Conservation (phyloP, 176 grass and related monocot species). For the Neostapfia colusana region DNA sequence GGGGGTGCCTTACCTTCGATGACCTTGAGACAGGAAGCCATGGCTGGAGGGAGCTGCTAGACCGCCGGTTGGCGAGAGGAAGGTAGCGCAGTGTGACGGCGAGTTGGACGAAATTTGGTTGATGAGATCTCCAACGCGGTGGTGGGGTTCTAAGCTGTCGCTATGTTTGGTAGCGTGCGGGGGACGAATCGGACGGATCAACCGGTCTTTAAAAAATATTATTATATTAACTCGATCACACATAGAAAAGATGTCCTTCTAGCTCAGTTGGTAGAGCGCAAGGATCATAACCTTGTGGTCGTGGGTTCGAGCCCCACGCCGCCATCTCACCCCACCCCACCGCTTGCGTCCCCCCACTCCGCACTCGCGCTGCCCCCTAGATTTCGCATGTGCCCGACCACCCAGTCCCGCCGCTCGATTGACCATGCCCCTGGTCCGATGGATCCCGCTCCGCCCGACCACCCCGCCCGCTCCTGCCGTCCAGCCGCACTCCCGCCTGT, state of each 20-base stretch:
- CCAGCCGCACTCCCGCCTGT: too few relatives aligned
- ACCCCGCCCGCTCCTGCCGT: too few relatives aligned
- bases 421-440: too few relatives aligned
- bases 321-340: too few relatives aligned
- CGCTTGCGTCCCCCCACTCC: too few relatives aligned
- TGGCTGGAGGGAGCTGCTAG: conserved; percentile 37
- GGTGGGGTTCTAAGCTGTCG: conserved; percentile 14
- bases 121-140: conserved; percentile 45
- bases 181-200: conserved; percentile 19
- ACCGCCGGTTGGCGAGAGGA: conserved; percentile 33
- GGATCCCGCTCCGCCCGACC: too few relatives aligned
- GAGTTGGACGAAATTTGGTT: conserved; percentile 21
- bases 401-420: too few relatives aligned
- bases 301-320: conserved; percentile 71
- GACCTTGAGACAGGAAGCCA: conserved; percentile 99
- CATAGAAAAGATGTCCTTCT: conserved; percentile 16
- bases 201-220: background rate
- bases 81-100: conserved; percentile 29
- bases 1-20: conserved; percentile 76
- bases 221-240: too few relatives aligned
- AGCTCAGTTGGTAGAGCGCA: conserved; percentile 51
- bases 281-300: conserved; percentile 51
- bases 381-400: too few relatives aligned
- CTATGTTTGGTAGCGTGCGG: conserved; percentile 37
- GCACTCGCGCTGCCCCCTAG: too few relatives aligned